Evolutionary conservation across 129 eudicot genomes (phyloP).

Genomic region (Saposhnikovia divaricata): DNA sequence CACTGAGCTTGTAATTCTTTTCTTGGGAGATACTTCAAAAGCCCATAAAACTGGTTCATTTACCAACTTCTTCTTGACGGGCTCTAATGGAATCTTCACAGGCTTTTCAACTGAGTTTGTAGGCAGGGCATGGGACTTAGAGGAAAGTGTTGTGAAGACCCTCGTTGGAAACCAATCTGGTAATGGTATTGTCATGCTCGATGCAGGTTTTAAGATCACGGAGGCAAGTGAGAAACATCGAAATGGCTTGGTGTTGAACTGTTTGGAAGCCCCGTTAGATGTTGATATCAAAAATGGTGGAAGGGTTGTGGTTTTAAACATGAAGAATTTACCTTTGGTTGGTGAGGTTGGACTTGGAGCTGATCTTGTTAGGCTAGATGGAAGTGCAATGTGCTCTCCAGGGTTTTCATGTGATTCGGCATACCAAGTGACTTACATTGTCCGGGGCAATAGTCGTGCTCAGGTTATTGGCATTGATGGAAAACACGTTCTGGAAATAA

Average conservation of each 20-base stretch:
- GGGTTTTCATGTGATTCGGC: constrained; percentile 92
- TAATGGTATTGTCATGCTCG: constrained; percentile 63
- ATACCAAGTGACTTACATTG: constrained; percentile 62
- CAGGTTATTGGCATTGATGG: constrained; percentile 90
- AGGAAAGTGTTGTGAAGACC: constrained; percentile 47
- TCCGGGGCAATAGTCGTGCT: constrained; percentile 76
- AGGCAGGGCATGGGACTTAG: constrained; percentile 72
- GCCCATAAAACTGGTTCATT: constrained; percentile 69
- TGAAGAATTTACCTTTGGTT: constrained; percentile 80
- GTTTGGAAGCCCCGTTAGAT: constrained; percentile 78
- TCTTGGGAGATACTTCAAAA: constrained; percentile 68
- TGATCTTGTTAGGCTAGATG: constrained; percentile 67
- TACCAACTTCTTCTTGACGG: constrained; percentile 66
- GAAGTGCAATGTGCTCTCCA: constrained; percentile 82
- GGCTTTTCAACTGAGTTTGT: constrained; percentile 87
- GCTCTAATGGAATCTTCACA: constrained; percentile 78
- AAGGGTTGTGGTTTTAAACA: constrained; percentile 66
- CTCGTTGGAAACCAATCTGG: constrained; percentile 51
- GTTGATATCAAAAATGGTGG: constrained; percentile 76
- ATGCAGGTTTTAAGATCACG: constrained; percentile 46
- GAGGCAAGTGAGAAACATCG: constrained; percentile 52
- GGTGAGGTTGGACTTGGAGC: constrained; percentile 86
- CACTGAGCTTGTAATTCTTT: constrained; percentile 62
- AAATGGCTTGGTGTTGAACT: constrained; percentile 63
- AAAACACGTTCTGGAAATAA: constrained; percentile 58